Base-by-base conservation (phyloP, 805 yeast genomes). In the Ogataea pilisensis region DNA sequence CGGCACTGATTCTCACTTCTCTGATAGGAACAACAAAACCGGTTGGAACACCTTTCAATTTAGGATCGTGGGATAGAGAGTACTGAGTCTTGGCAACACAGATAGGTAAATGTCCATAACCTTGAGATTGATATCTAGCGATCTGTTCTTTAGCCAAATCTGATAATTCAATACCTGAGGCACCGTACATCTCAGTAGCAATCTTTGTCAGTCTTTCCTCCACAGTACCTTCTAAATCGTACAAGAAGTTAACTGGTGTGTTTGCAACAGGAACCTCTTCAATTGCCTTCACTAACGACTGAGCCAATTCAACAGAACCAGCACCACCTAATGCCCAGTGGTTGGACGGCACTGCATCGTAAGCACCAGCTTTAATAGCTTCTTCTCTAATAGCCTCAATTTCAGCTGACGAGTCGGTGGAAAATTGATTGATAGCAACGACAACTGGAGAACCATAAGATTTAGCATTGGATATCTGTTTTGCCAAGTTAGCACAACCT, bases 251-350 rank as follows among this genome's bases (percentile, higher is more conserved):
- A 59, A 49, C 43, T 35, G 53, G 49, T 21, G 41, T 30, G n/a
- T 29, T 42, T 18, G 41, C 46, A 27, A 44, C 46, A 38, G 57
- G 54, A 18, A 35, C 65, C 60, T 65, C 68, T 66, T 71, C 57
- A 34, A 79, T 74, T 13, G 86, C 82, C 43, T 71, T 69, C 45
- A 82, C 78, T 47, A 85, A 82, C 35, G 87, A 83, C 38, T 78
- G 54, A 35, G 93, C 95, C 52, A 85, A 70, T 41, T 77, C 80
- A 43, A 82, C 72, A 2, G 95, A 88, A 54, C 95, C 95, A 47
- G 64, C 67, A 57, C 95, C 95, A 70, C 95, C 95, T 66, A 81
- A 76, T 58, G 82, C 89, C 91, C 91, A 85, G 61, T 85, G 95
- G 72, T 85, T 82, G 21, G 90, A 80, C 37, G 80, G 83, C 50